Percentiles rank a stretch among this genome's conserved stretches.
Conservation (phyloP, 1,284 basidiomycete species). For the Ceraceosorus guamensis region DNA sequence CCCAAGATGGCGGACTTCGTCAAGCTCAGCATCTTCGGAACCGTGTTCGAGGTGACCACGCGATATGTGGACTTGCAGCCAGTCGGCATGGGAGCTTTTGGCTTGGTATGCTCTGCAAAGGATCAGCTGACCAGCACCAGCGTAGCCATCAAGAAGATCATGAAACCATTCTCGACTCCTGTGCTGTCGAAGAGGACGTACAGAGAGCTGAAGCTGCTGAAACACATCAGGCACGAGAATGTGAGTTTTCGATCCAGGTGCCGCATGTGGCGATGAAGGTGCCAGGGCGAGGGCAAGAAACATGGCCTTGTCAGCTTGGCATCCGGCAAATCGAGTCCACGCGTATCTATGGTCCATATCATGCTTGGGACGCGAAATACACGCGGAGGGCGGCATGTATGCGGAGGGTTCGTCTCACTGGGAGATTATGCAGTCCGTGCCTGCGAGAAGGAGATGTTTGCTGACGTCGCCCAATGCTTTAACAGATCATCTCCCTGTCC, state of each 20-base stretch:
- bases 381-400: too few species aligned
- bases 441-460: not conserved
- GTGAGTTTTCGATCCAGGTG: conserved; percentile 57
- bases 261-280: too few species aligned
- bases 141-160: conserved; percentile 98
- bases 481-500: conserved; percentile 95
- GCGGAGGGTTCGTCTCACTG: too few species aligned
- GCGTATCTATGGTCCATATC: not conserved
- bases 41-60: conserved; percentile 71
- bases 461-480: conserved; percentile 3
- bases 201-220: conserved; percentile 93
- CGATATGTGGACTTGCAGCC: conserved; percentile 99
- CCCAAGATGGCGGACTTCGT: conserved; percentile 63
- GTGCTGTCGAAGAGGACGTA: conserved; percentile 98
- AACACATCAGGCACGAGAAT: conserved; percentile 98
- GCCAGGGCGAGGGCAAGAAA: too few species aligned
- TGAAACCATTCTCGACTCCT: conserved; percentile 95
- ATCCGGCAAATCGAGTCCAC: not conserved
- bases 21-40: conserved; percentile 96
- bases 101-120: conserved; percentile 69
- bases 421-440: too few species aligned
- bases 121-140: conserved; percentile 91
- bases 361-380: not conserved
- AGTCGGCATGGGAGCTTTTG: conserved; percentile 87
- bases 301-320: too few species aligned